Evolutionary conservation across 495 filamentous ascomycete species (phyloP), one percentile per base, ranked within the genome.

Genomic region (Penicillium daleae): DNA sequence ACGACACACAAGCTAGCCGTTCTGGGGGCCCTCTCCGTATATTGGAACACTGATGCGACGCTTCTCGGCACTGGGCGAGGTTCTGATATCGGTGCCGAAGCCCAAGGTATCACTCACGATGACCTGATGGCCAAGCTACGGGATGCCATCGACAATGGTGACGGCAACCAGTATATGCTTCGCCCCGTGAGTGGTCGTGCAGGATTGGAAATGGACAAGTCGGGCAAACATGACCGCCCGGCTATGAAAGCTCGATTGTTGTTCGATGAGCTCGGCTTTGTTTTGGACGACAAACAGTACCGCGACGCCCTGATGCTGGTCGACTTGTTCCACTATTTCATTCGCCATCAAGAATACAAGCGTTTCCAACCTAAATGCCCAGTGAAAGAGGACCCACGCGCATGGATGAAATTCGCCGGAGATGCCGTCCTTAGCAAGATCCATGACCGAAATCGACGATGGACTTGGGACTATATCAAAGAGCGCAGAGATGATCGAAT

Each of bases 261-360:
- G 9, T 99, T 99, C 67, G 92, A 99, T 67, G 95, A 99, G 71
- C 91, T 99, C 29, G 93, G 96, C 27, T 90, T 99, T 54, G 90
- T 98, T 19, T 81, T 99, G 19, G 95, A 99, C 71, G 93, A 98
- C 63, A 87, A 97, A 62, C 95, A 99, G 71, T 99, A 99, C 70
- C 90, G 96, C 24, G 95, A 99, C 80, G 91, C 88, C 1, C 78
- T 99, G 59, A 98, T 98, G 96, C 91, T 99, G 80, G 89, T 97
- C 8, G 95, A 99, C 72, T 85, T 97, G 6, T 98, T 99, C 80
- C 95, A 99, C 75, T 98, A 94, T 71, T 99, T 97, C 73, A 91
- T 98, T 66, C 90, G 93, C 42, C 96, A 99, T 67, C 95, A 98
- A 73, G 93, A 99, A 73, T 96, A 97, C 80, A 96, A 92, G 74